A percentile compares a stretch with the other conserved stretches of the same genome.
Conservation (phyloP, 768 basidiomycete species). For the Cystofilobasidium capitatum region DNA sequence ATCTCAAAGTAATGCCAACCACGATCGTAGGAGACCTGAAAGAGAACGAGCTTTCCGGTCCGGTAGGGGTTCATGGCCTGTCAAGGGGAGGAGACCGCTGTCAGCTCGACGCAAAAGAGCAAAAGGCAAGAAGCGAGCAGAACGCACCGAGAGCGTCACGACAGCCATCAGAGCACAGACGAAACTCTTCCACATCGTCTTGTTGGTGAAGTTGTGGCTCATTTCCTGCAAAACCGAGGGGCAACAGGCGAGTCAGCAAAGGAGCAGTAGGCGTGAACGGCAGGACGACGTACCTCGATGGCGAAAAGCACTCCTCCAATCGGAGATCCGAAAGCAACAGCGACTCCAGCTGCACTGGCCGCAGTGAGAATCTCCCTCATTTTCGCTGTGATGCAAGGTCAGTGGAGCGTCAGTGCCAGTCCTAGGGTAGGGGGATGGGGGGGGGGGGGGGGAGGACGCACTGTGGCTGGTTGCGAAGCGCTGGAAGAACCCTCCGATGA, state of each 20-base stretch:
- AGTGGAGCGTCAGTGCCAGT: conserved; percentile 40
- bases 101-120: neutral
- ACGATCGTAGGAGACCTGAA: conserved; percentile 93
- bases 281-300: conserved; percentile 58
- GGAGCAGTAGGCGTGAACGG: neutral
- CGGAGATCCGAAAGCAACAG: conserved; percentile 95
- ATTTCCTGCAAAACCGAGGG: conserved; percentile 71
- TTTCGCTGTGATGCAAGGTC: conserved; percentile 37
- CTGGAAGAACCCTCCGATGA: conserved; percentile 74
- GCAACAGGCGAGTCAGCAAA: neutral
- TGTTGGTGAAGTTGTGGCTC: conserved; percentile 92
- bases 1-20: conserved; percentile 99
- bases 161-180: conserved; percentile 95
- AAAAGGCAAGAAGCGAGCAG: neutral
- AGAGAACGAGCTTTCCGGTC: conserved; percentile 93
- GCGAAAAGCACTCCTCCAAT: conserved; percentile 97
- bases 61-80: conserved; percentile 97
- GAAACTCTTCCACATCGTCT: conserved; percentile 98
- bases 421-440: neutral
- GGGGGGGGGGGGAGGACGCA: conserved; percentile 39
- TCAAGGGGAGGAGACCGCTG: neutral
- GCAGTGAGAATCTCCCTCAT: conserved; percentile 84
- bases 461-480: conserved; percentile 81
- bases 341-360: conserved; percentile 93
- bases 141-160: conserved; percentile 79